Evolutionary conservation across 1,284 basidiomycete genomes (phyloP).

Genomic region (Ceraceosorus guamensis): DNA sequence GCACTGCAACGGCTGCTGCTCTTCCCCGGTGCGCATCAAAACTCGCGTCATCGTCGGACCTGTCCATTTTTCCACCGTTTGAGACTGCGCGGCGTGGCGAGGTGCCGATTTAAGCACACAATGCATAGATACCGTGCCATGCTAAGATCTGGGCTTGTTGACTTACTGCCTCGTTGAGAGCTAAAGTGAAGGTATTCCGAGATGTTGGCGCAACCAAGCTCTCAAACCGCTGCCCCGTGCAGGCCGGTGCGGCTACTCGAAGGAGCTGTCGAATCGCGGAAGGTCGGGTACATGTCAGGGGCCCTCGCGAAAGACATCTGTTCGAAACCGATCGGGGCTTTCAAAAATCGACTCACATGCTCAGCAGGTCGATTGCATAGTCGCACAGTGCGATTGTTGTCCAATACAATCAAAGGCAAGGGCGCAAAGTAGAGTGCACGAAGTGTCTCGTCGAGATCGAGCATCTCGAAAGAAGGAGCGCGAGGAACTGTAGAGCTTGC

Average conservation of each 20-base stretch:
- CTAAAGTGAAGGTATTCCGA: slow-evolving; percentile 11
- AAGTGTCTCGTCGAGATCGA: slow-evolving; percentile 43
- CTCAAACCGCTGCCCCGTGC: slow-evolving; percentile 33
- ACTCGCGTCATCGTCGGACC: slow-evolving; percentile 30
- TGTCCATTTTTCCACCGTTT: slow-evolving; percentile 14
- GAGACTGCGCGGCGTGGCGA: neutral
- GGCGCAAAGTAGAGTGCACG: slow-evolving; percentile 43
- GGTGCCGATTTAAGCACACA: too few relatives aligned
- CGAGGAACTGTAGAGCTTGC: too few relatives aligned
- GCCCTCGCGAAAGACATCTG: neutral
- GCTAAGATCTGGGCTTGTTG: too few relatives aligned
- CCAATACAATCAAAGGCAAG: slow-evolving; percentile 35
- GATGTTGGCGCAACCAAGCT: slow-evolving; percentile 18
- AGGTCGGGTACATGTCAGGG: too few relatives aligned
- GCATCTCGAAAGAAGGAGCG: slow-evolving; percentile 16
- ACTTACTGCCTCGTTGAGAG: slow-evolving; percentile 26
- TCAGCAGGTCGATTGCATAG: slow-evolving; percentile 42
- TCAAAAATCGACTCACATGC: slow-evolving; percentile 5
- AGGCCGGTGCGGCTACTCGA: neutral
- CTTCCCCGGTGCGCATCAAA: slow-evolving; percentile 23
- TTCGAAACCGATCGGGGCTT: neutral
- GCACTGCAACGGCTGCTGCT: slow-evolving; percentile 21
- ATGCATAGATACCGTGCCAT: too few relatives aligned
- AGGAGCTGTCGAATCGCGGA: slow-evolving; percentile 1
- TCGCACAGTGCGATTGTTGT: slow-evolving; percentile 29